phyloP scores from a whole-genome alignment of 371 early-diverging fungal genomes.

The Syncephalastrum racemosum region DNA sequence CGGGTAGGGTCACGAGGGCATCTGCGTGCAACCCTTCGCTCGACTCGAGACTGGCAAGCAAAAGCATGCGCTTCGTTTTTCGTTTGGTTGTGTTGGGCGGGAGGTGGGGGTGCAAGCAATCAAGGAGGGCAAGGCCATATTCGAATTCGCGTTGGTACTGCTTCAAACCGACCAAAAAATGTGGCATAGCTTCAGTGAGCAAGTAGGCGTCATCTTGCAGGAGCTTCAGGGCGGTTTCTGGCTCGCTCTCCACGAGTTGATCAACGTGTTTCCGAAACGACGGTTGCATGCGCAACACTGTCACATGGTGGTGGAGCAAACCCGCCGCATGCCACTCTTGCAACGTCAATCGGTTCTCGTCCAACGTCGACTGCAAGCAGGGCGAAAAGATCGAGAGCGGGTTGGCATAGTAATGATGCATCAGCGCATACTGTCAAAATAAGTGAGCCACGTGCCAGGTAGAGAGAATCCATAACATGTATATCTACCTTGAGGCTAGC shows the following conservation, averaged over 20 bases:
- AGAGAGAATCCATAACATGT: not conserved
- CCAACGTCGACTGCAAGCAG: constrained; percentile 23
- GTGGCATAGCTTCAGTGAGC: constrained; percentile 35
- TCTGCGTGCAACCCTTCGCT: constrained; percentile 22
- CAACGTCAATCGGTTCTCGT: constrained; percentile 32
- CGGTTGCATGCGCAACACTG: constrained; percentile 71
- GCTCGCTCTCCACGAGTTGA: constrained; percentile 38
- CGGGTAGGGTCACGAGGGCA: constrained; percentile 19
- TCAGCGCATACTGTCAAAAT: constrained; percentile 68
- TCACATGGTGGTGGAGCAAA: constrained; percentile 50
- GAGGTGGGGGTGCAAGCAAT: constrained; percentile 52
- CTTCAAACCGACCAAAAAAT: constrained; percentile 37
- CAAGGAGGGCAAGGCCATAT: constrained; percentile 51
- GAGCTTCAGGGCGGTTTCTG: constrained; percentile 47
- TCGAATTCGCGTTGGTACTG: constrained; percentile 54
- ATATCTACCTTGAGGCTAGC: constrained; percentile 66
- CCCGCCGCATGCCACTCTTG: constrained; percentile 23
- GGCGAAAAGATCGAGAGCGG: constrained; percentile 74
- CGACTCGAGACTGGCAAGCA: constrained; percentile 52
- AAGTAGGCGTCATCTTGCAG: constrained; percentile 59
- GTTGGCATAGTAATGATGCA: constrained; percentile 87
- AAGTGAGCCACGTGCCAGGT: not conserved
- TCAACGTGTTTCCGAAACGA: constrained; percentile 69
- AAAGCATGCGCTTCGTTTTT: constrained; percentile 52
- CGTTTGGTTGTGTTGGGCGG: constrained; percentile 36